phyloP scores from a whole-genome alignment of 2,329 filamentous ascomycete species.

The Diaporthe caulivora region DNA sequence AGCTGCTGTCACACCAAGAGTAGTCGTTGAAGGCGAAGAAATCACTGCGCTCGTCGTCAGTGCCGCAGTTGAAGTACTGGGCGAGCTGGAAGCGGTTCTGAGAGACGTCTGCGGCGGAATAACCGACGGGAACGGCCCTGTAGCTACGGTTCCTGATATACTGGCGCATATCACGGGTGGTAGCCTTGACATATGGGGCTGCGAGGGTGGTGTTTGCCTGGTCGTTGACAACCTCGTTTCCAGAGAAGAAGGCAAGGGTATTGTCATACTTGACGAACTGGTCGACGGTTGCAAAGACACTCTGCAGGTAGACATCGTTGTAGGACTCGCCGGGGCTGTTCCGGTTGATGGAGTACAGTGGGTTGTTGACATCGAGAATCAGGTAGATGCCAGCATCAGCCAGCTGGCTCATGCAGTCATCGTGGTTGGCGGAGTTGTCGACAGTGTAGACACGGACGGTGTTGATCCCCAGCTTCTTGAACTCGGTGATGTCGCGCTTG shows the following conservation, averaged over 20 bases:
- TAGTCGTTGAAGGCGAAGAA: conserved; percentile 89
- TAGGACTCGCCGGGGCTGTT: conserved; percentile 80
- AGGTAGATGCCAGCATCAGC: conserved; percentile 91
- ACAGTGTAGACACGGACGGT: conserved; percentile 93
- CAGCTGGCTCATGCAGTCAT: conserved; percentile 85
- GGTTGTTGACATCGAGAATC: conserved; percentile 91
- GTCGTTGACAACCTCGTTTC: conserved; percentile 84
- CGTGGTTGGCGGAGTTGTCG: conserved; percentile 86
- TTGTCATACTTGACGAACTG: conserved; percentile 86
- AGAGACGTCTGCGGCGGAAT: conserved; percentile 83
- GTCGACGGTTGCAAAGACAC: conserved; percentile 89
- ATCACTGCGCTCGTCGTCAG: conserved; percentile 85
- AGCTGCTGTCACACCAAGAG: conserved; percentile 84
- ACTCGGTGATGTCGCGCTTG: conserved; percentile 83
- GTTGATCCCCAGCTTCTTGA: conserved; percentile 90
- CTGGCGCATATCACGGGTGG: conserved; percentile 81
- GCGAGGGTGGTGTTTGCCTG: conserved; percentile 70
- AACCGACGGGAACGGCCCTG: conserved; percentile 79
- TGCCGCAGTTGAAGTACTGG: conserved; percentile 92
- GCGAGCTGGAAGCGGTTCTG: conserved; percentile 90
- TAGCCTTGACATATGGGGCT: conserved; percentile 82
- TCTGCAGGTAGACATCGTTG: conserved; percentile 86
- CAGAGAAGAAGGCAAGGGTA: conserved; percentile 87
- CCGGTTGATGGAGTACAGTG: conserved; percentile 89
- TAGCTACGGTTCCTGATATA: conserved; percentile 74